Evolutionary conservation across 768 basidiomycete genomes (phyloP).

Genomic region (Lentinula sp.): DNA sequence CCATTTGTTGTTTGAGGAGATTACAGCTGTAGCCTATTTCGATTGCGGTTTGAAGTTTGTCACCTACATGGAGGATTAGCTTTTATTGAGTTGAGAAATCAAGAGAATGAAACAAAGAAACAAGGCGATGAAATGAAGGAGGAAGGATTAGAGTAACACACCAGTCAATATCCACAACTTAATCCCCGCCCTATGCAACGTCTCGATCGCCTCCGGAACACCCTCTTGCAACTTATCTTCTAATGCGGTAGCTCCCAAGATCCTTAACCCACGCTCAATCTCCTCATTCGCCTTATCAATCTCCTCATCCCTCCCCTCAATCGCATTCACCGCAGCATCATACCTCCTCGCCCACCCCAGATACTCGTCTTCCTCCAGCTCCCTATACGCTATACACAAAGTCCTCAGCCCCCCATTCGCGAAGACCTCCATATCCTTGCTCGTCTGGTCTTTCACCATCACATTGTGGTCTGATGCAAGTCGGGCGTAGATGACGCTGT

Average conservation of each 20-base stretch:
- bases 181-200: constrained; percentile 87
- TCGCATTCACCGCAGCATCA: constrained; percentile 74
- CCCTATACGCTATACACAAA: constrained; percentile 80
- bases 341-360: constrained; percentile 71
- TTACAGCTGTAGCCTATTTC: constrained; percentile 98
- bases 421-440: constrained; percentile 86
- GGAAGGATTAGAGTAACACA: constrained; percentile 19
- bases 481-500: constrained; percentile 89
- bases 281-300: constrained; percentile 82
- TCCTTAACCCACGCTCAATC: constrained; percentile 77
- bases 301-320: constrained; percentile 83
- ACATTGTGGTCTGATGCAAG: constrained; percentile 73
- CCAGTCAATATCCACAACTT: constrained; percentile 98
- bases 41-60: constrained; percentile 97
- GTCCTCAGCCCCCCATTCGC: constrained; percentile 92
- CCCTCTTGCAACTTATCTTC: constrained; percentile 98
- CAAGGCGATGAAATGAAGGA: too few species aligned
- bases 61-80: constrained; percentile 41
- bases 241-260: constrained; percentile 91
- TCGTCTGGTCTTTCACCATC: constrained; percentile 68
- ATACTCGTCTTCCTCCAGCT: constrained; percentile 81
- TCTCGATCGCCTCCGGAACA: constrained; percentile 94
- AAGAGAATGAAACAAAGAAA: too few species aligned
- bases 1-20: constrained; percentile 89
- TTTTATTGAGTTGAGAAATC: neutral